These are phyloP conservation scores for Syncephalastrum racemosum DNA, from an alignment of 371 early-diverging fungal species.

Conservation along the genomic window DNA sequence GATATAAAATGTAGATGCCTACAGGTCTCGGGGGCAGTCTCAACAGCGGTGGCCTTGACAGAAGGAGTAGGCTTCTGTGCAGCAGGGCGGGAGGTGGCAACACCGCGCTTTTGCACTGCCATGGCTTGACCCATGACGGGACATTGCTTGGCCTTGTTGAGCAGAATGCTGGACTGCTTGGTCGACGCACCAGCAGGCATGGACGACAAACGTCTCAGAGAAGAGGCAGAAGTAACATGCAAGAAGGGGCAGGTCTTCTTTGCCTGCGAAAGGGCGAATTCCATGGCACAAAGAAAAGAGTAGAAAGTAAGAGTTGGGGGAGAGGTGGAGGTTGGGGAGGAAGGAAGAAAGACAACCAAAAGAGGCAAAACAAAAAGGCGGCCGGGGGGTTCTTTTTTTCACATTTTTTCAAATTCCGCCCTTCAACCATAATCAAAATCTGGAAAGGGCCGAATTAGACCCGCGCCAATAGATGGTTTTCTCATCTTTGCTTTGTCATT, in stretches of 20 bases:
- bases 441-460: too few species aligned
- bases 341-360: too few species aligned
- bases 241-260: slow-evolving; percentile 85
- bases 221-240: slow-evolving; percentile 72
- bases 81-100: slow-evolving; percentile 39
- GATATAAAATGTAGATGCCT: slow-evolving; percentile 10
- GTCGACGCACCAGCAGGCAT: slow-evolving; percentile 41
- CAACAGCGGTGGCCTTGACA: slow-evolving; percentile 43
- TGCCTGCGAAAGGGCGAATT: slow-evolving; percentile 51
- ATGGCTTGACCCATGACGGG: slow-evolving; percentile 90
- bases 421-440: too few species aligned
- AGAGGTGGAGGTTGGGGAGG: slow-evolving; percentile 3
- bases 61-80: slow-evolving; percentile 46
- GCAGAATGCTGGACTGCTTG: slow-evolving; percentile 50
- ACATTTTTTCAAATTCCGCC: too few species aligned
- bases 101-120: slow-evolving; percentile 61
- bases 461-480: too few species aligned
- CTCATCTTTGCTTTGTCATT: too few species aligned
- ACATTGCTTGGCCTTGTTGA: slow-evolving; percentile 83
- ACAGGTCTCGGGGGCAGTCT: slow-evolving; percentile 14
- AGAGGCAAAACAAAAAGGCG: too few species aligned
- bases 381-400: too few species aligned
- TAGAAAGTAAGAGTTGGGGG: slow-evolving; percentile 15
- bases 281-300: slow-evolving; percentile 42
- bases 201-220: slow-evolving; percentile 70